phyloP scores from a whole-genome alignment of 371 early-diverging fungal genomes.

The Mortierella sp. region DNA sequence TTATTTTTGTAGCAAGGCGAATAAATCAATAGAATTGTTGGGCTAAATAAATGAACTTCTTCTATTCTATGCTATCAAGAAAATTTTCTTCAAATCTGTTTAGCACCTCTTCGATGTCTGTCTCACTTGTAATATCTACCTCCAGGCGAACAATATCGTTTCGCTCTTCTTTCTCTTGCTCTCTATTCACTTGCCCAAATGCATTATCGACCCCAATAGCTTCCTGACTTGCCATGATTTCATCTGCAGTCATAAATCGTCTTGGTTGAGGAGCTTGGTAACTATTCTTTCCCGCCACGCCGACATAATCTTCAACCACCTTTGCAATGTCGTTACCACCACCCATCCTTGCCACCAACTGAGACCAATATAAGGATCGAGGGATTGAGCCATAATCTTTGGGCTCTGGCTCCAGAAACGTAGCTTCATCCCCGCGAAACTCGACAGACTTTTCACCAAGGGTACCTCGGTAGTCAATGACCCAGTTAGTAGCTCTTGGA shows the following conservation, averaged over 20 bases:
- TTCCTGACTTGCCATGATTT: constrained; percentile 1
- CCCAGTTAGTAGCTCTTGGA: constrained; percentile 45
- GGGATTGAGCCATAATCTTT: constrained; percentile 6
- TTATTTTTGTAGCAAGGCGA: neutral
- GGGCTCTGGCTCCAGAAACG: constrained; percentile 18
- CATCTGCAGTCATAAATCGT: neutral
- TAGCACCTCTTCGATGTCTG: neutral
- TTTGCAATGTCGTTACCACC: neutral
- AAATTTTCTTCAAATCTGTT: neutral
- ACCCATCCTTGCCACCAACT: constrained; percentile 36
- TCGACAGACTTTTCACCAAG: neutral
- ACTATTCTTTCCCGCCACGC: constrained; percentile 26
- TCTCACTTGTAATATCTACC: neutral
- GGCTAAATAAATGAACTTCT: neutral
- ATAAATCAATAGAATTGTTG: neutral
- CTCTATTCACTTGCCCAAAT: neutral
- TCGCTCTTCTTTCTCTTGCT: neutral
- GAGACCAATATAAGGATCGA: constrained; percentile 43
- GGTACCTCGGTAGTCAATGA: constrained; percentile 16
- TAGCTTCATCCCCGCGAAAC: constrained; percentile 42
- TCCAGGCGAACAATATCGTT: neutral
- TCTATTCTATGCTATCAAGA: too few relatives aligned
- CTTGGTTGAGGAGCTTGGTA: constrained; percentile 9
- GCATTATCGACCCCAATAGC: neutral
- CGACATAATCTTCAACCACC: constrained; percentile 12